These are phyloP conservation scores for Escallonia rubra DNA, from an alignment of 129 eudicot genomes.

Conservation along the genomic window DNA sequence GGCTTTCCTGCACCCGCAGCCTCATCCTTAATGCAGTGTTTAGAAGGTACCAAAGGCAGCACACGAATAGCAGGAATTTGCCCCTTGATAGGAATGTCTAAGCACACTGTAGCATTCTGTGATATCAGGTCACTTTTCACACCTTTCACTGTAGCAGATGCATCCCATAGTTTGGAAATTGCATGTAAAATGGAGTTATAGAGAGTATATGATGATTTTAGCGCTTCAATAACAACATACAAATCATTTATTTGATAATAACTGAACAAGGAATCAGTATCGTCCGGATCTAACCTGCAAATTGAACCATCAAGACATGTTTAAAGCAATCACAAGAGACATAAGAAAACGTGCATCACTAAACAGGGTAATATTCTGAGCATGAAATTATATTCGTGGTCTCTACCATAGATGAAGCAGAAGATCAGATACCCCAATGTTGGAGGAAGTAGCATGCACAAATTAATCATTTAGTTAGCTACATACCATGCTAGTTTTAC, in stretches of 20 bases:
- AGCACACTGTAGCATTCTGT: slow-evolving; percentile 16
- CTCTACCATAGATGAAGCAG: too few species aligned
- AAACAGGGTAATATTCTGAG: too few species aligned
- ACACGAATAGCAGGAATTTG: slow-evolving; percentile 10
- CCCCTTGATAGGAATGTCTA: slow-evolving; percentile 1
- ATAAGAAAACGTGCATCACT: too few species aligned
- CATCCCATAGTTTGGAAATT: slow-evolving; percentile 48
- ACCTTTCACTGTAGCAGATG: slow-evolving; percentile 27
- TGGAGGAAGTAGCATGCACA: too few species aligned
- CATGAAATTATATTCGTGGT: too few species aligned
- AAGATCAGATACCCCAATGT: too few species aligned
- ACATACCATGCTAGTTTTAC: too few species aligned
- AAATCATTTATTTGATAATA: slow-evolving; percentile 64
- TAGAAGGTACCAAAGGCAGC: slow-evolving; percentile 17
- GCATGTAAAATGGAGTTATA: slow-evolving; percentile 40
- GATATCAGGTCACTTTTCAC: slow-evolving; percentile 37
- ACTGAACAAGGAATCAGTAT: slow-evolving; percentile 36
- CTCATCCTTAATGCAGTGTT: slow-evolving; percentile 19
- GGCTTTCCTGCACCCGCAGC: slow-evolving; percentile 11
- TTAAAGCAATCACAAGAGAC: background rate
- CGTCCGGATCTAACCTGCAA: slow-evolving; percentile 63
- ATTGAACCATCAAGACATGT: slow-evolving; percentile 13
- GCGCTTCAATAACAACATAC: slow-evolving; percentile 40
- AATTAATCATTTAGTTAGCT: too few species aligned
- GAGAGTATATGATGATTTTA: slow-evolving; percentile 34